Base-by-base conservation (phyloP, 768 basidiomycete species). In the Leccinum imitatum region DNA sequence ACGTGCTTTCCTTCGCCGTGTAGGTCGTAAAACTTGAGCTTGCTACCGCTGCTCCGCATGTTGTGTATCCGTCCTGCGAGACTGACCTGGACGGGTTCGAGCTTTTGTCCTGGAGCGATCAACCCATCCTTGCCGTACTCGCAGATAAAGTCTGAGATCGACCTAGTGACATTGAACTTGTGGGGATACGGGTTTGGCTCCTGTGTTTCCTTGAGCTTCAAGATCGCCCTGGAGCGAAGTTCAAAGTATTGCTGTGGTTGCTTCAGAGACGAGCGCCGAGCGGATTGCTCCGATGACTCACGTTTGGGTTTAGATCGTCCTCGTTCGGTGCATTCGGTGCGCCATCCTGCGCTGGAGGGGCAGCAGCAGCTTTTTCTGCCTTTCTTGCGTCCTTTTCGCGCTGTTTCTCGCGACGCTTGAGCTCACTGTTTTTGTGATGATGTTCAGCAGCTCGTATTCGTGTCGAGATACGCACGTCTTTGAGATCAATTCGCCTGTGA, bases 131-230 rank as follows among this genome's bases (percentile, higher is more conserved):
- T 23, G 27, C 91, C 90, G 68, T 92, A 98, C 57, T 82, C 75
- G 5, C 80, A 73, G 73, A 98, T 83, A 77, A 87, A 99, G 5
- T 77, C 70, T 3, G 85, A 77, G 69, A 99, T 79, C 8, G 92
- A 93, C 62, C 76, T 79, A 58, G 88, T 79, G 21, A 98, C 95
- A 65, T 96, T 75, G 78, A 99, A 99, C 85, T 99, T 99, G 87
- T 99, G 97, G 7, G 97, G 97, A 79, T 98, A 99, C 2, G 97
- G 97, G 73, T 95, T 91, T 2, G 95, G 96, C 7, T 83, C 75
- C 73, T 90, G 89, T 30, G 91, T 90, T 71, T 87, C 82, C 75
- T 92, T 89, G 63, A 99, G 84, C 65, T 87, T 85, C 63, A 87
- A 84, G 67, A 99, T 94, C 67, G 91, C 87, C 52, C 93, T 86